Evolutionary conservation across 192 early-diverging fungal species (phyloP).

Genomic region (Coemansia sp.): DNA sequence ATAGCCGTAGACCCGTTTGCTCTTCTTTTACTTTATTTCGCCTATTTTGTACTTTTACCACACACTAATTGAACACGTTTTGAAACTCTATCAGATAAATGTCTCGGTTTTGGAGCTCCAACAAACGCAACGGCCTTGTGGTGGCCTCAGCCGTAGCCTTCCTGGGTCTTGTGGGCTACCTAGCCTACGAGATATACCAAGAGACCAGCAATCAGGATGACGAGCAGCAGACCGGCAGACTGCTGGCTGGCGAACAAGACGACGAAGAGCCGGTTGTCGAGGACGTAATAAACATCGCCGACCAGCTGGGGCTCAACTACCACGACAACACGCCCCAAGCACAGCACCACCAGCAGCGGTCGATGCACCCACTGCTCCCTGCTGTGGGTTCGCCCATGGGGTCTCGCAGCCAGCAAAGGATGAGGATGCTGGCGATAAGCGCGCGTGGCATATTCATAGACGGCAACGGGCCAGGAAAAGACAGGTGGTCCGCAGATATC

Average conservation of each 20-base stretch:
- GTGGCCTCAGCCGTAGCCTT: constrained; percentile 8
- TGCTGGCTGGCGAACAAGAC: not conserved
- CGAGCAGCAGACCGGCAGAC: not conserved
- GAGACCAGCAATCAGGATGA: not conserved
- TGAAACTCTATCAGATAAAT: too few relatives aligned
- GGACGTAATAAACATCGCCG: not conserved
- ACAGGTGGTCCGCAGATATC: constrained; percentile 16
- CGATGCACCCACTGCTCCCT: constrained; percentile 4
- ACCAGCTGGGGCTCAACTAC: not conserved
- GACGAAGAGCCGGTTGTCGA: constrained; percentile 2
- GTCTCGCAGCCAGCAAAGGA: not conserved
- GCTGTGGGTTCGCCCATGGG: not conserved
- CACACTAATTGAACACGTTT: too few relatives aligned
- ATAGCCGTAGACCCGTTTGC: not conserved
- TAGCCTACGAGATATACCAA: constrained; percentile 25
- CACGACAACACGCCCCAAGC: not conserved
- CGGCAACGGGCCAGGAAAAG: not conserved
- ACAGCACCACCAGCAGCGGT: not conserved
- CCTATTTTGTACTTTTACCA: not conserved
- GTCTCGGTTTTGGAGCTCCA: constrained; percentile 13
- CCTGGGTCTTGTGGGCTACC: constrained; percentile 10
- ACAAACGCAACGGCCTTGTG: constrained; percentile 8
- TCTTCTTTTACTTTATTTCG: not conserved
- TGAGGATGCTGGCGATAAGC: constrained; percentile 17
- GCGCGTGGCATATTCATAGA: constrained; percentile 25